Evolutionary conservation across 345 rosid species (phyloP), one percentile per base, ranked within the genome.

Genomic region (Syzygium aromaticum): DNA sequence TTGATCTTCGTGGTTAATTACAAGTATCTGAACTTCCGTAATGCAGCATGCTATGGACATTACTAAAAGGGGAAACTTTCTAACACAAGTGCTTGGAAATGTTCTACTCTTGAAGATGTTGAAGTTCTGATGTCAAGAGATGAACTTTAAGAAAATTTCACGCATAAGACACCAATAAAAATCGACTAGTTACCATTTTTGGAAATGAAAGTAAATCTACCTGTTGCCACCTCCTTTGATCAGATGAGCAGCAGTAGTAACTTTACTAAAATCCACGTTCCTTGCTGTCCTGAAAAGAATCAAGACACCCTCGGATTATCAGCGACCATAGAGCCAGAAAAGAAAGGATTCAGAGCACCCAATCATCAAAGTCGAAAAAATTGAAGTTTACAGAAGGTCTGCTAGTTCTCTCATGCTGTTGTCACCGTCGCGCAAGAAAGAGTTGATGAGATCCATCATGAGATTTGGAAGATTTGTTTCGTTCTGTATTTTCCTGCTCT

Each of bases 201-300:
- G 43, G 49, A 73, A 73, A 73, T 73, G 40, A 73, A 73, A 73
- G 25, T 38, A 19, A 51, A 84, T 67, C 19, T 84, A 89, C 87
- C 87, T 86, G 15, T 40, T 9, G 51, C 89, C 88, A 43, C 86
- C 64, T 27, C 90, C 92, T 63, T 21, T 89, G 67, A 91, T n/a
- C 54, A 61, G 82, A 57, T 88, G 88, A 56, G 51, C 88, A 15
- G 8, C 3, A 28, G 12, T 28, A 13, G 17, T 38, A 38, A 88
- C 54, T 30, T 63, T 87, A 15, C 52, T 38, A 86, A 84, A 91
- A 84, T 91, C 82, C 80, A 91, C 87, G 40, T 5, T 63, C 46
- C 67, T 64, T 52, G 88, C 88, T 11, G 11, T 56, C 85, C 92
- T 91, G 84, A 83, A 52, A 51, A 85, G 38, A 19, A 88, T 54